A percentile compares a stretch with the other conserved stretches of the same genome.
These are phyloP conservation scores for Podaxis sp. DNA, from an alignment of 768 basidiomycete species.

Conservation along the genomic window DNA sequence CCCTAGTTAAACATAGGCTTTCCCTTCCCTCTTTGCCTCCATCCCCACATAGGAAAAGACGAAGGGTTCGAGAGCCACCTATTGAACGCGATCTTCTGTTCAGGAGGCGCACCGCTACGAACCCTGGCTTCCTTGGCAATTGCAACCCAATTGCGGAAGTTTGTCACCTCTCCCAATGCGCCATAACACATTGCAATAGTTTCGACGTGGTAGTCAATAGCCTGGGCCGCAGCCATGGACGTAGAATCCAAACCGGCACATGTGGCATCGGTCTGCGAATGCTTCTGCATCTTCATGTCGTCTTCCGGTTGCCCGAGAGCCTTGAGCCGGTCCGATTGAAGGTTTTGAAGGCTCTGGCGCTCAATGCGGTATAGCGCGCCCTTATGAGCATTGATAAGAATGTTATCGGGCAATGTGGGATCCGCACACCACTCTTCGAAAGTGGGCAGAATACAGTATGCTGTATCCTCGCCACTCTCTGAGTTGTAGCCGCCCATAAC, in stretches of 20 bases:
- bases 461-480: conserved; percentile 30
- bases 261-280: not conserved
- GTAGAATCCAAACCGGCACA: not conserved
- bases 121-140: conserved; percentile 27
- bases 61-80: conserved; percentile 35
- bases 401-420: conserved; percentile 37
- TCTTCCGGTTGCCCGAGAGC: not conserved
- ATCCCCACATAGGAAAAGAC: conserved; percentile 38
- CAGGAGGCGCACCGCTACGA: conserved; percentile 11
- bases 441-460: conserved; percentile 33
- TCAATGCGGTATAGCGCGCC: conserved; percentile 41
- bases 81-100: conserved; percentile 29
- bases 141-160: conserved; percentile 34
- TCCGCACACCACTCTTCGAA: conserved; percentile 44
- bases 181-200: conserved; percentile 42
- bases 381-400: conserved; percentile 38
- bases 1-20: not conserved
- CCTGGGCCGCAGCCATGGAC: not conserved
- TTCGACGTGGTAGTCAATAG: conserved; percentile 30
- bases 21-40: conserved; percentile 22
- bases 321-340: conserved; percentile 15
- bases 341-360: conserved; percentile 38
- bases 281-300: not conserved
- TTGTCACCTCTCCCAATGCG: conserved; percentile 33
- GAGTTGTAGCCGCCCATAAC: conserved; percentile 1